Base-by-base conservation (phyloP, 2,329 filamentous ascomycete species). In the Ceratocystis cacaofunesta region DNA sequence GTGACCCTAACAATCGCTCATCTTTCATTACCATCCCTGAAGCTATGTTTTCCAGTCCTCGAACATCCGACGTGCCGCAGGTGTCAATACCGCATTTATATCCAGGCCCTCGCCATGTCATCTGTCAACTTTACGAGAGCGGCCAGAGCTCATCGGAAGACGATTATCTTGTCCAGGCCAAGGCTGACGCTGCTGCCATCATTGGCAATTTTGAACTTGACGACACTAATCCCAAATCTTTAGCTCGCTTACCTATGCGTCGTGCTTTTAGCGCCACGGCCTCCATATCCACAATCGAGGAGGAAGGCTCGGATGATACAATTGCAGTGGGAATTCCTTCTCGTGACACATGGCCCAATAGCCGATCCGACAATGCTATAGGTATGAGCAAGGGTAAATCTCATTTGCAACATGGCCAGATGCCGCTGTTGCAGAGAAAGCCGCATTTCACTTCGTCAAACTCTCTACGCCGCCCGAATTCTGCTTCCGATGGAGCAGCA, bases 231-330 rank as follows among this genome's bases (percentile, higher is more conserved):
- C 64, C n/a, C 36, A 52, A 48, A 25, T 22, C 28, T 44, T 7
- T 48, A 32, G 30, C 43, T 43, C 61, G 65, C 4, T 50, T 41
- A 15, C 41, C 52, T 12, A 28, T 41, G 22, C 66, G 62, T 48
- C 57, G 62, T 4, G 57, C 62, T 17, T 65, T 57, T 19, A 67
- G 62, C 32, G 63, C 30, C 6, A 67, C 57, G 5, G 41, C 58
- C 22, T 65, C 62, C 17, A 67, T 67, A 30, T 67, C 62, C 10
- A 67, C 66, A 17, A 67, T 67, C 43, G 66, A 67, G 46, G 62
- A 67, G 46, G 66, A 67, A 61, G 48, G 64, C 63, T 67, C 66
- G 8, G 66, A 67, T 60, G 66, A 67, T 65, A 67, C 66, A 17
- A 65, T 67, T 58, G 66, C 63, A 15, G 66, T 64, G 10, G 12